Evolutionary conservation across 2,329 filamentous ascomycete species (phyloP).

Genomic region (Verticillium nubilum): DNA sequence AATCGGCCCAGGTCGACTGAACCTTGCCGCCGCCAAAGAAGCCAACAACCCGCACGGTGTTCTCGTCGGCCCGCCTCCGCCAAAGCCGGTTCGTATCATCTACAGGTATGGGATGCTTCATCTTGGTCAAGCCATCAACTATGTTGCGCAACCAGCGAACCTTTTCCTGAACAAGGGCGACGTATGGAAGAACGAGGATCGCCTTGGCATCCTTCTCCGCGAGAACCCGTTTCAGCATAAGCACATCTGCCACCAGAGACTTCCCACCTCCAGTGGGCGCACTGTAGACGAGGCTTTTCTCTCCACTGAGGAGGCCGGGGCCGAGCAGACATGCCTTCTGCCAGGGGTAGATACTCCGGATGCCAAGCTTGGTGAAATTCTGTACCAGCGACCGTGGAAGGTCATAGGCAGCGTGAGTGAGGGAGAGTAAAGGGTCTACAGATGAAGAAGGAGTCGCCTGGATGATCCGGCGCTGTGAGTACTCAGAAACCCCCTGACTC

Average conservation of each 20-base stretch:
- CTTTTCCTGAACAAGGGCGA: constrained; percentile 76
- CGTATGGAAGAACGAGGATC: constrained; percentile 69
- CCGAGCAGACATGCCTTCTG: constrained; percentile 69
- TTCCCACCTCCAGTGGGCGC: constrained; percentile 76
- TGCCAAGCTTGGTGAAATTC: constrained; percentile 63
- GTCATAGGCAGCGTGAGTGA: constrained; percentile 59
- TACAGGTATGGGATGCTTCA: constrained; percentile 22
- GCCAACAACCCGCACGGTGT: constrained; percentile 59
- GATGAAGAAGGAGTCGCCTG: constrained; percentile 48
- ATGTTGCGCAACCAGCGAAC: constrained; percentile 66
- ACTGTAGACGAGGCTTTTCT: constrained; percentile 70
- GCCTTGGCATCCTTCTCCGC: constrained; percentile 59
- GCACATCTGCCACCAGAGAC: constrained; percentile 65
- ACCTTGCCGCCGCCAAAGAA: constrained; percentile 72
- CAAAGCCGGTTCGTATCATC: constrained; percentile 37
- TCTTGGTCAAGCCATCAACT: constrained; percentile 52
- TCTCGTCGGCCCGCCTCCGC: constrained; percentile 50
- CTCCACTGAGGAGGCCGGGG: constrained; percentile 58
- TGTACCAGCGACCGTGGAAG: constrained; percentile 54
- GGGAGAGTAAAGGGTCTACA: constrained; percentile 49
- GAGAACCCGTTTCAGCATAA: constrained; percentile 69
- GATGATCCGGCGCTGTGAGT: constrained; percentile 49
- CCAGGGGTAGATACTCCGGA: constrained; percentile 72
- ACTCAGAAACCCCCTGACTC: constrained; percentile 35
- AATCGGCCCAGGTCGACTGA: constrained; percentile 63